Conservation (phyloP, 176 grass and related monocot genomes). For the Olyra latifolia region DNA sequence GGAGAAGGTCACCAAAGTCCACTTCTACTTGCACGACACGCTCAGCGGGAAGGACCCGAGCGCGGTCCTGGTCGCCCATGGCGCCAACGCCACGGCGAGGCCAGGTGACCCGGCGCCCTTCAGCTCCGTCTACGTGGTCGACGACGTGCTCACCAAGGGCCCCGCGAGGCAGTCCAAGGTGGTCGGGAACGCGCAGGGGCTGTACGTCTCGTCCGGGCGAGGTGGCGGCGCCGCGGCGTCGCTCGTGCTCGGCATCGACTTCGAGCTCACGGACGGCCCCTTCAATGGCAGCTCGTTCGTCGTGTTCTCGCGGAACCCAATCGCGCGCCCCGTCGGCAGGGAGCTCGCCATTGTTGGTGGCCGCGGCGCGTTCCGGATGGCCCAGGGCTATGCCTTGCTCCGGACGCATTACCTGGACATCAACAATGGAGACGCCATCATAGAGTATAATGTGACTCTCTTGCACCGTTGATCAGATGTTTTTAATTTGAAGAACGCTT, state of each 20-base stretch:
- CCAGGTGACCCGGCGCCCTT: slow-evolving; percentile 25
- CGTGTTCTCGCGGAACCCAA: slow-evolving; percentile 46
- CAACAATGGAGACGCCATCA: slow-evolving; percentile 39
- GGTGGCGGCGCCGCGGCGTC: neutral
- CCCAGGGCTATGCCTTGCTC: slow-evolving; percentile 35
- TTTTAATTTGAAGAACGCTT: no score
- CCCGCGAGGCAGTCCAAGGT: slow-evolving; percentile 28
- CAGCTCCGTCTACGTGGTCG: slow-evolving; percentile 27
- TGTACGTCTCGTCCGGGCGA: neutral
- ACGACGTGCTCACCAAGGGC: slow-evolving; percentile 50
- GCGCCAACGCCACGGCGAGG: neutral
- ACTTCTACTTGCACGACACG: slow-evolving; percentile 64
- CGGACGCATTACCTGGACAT: slow-evolving; percentile 14
- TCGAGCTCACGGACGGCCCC: slow-evolving; percentile 41
- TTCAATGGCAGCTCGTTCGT: slow-evolving; percentile 62
- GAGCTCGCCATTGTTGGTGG: slow-evolving; percentile 64
- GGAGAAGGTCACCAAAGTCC: slow-evolving; percentile 45
- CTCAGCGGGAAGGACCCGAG: slow-evolving; percentile 36
- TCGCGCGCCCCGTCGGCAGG: neutral
- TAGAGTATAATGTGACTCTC: slow-evolving; percentile 61
- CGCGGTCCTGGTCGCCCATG: slow-evolving; percentile 23
- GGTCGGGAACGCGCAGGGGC: slow-evolving; percentile 50
- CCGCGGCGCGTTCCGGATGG: slow-evolving; percentile 53
- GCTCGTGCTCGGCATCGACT: slow-evolving; percentile 47
- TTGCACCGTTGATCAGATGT: slow-evolving; percentile 24